Conservation (phyloP, 2,329 filamentous ascomycete species). For the Myriangium duriaei region DNA sequence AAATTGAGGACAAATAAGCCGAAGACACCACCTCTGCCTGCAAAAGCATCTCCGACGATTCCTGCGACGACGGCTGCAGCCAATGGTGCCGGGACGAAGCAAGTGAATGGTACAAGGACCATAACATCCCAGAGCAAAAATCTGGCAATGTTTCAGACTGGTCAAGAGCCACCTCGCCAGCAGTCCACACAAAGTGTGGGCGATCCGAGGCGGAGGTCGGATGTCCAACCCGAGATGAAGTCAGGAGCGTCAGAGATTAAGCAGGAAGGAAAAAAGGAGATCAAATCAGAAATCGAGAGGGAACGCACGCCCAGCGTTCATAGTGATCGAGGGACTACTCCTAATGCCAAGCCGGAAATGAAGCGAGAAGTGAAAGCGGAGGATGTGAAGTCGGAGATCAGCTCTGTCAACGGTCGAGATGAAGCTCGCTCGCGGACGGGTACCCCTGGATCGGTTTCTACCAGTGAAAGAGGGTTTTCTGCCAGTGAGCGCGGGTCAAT, state of each 20-base stretch:
- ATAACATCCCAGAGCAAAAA: not conserved
- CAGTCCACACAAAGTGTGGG: not conserved
- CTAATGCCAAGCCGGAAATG: too few relatives aligned
- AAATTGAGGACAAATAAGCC: conserved; percentile 12
- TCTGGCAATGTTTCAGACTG: conserved; percentile 1
- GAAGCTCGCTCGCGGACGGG: conserved; percentile 2
- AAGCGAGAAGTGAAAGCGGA: too few relatives aligned
- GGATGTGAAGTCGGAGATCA: too few relatives aligned
- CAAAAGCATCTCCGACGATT: conserved; percentile 15
- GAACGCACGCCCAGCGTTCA: too few relatives aligned
- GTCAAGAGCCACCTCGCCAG: not conserved
- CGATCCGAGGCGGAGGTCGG: too few relatives aligned
- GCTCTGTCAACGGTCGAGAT: too few relatives aligned
- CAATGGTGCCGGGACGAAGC: not conserved
- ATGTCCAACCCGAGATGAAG: conserved; percentile 4
- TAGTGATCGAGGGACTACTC: too few relatives aligned
- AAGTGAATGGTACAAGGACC: not conserved
- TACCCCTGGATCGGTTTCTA: not conserved
- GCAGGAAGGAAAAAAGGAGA: not conserved
- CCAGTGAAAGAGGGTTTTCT: not conserved
- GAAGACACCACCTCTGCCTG: conserved; percentile 12
- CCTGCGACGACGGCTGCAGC: conserved; percentile 14
- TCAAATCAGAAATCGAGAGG: conserved; percentile 3
- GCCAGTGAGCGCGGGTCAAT: too few relatives aligned
- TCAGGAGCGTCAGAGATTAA: not conserved